phyloP scores from a whole-genome alignment of 2,329 filamentous ascomycete species.

The Fusarium floridanum region DNA sequence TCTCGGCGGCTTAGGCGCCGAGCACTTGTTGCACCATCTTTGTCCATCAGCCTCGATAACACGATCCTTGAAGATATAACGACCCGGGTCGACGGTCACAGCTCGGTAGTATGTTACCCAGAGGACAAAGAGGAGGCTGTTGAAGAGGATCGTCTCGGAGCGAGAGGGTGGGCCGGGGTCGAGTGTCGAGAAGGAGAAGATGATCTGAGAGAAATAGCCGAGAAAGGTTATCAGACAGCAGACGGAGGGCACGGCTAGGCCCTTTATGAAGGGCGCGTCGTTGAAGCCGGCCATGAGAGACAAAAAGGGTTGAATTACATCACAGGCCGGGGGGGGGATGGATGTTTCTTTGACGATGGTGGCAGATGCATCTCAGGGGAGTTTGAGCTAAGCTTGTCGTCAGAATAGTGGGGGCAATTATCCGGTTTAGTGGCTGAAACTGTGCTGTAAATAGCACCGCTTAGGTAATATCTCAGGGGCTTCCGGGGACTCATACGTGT shows the following conservation, averaged over 20 bases:
- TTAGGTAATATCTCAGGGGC: conserved; percentile 40
- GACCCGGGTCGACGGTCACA: conserved; percentile 69
- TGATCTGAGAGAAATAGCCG: conserved; percentile 77
- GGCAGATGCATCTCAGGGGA: not conserved
- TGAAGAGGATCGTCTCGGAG: conserved; percentile 73
- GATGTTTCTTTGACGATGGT: not conserved
- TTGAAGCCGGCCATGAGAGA: conserved; percentile 57
- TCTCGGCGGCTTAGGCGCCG: conserved; percentile 78
- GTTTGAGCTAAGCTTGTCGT: not conserved
- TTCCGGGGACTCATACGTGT: no score
- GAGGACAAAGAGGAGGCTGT: conserved; percentile 72
- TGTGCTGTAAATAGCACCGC: conserved; percentile 15
- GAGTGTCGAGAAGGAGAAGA: conserved; percentile 72
- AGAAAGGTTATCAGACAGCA: conserved; percentile 76
- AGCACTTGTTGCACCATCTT: conserved; percentile 82
- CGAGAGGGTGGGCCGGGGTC: conserved; percentile 70
- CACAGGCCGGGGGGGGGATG: conserved; percentile 1
- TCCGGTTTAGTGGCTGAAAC: conserved; percentile 11
- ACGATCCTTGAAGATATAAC: conserved; percentile 60
- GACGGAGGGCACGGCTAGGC: conserved; percentile 77
- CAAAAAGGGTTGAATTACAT: conserved; percentile 18
- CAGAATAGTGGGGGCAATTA: not conserved
- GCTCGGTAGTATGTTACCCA: conserved; percentile 78
- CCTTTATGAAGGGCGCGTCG: conserved; percentile 60
- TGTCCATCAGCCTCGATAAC: conserved; percentile 50